Percentiles rank a stretch among this genome's conserved stretches.
phyloP scores from a whole-genome alignment of 345 rosid genomes.

The Clarkia xantiana region DNA sequence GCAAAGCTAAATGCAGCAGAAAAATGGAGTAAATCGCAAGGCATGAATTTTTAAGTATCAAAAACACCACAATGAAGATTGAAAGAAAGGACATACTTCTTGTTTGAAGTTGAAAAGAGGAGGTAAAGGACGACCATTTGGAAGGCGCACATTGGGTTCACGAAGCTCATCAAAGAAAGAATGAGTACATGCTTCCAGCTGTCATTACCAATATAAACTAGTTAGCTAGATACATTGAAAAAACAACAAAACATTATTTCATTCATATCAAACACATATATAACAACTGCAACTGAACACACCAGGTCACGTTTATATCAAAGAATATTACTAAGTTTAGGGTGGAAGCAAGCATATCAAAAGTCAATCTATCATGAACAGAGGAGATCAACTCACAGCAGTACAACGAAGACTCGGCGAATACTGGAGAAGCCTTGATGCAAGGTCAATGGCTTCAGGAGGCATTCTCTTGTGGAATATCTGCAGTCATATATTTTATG shows the following conservation, averaged over 20 bases:
- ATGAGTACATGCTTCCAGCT: conserved; percentile 77
- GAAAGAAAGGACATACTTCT: conserved; percentile 25
- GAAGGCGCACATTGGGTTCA: conserved; percentile 60
- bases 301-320: not conserved
- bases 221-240: not conserved
- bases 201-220: conserved; percentile 6
- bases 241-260: not conserved
- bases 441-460: conserved; percentile 82
- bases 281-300: not conserved
- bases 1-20: not conserved
- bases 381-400: conserved; percentile 38
- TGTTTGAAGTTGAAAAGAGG: conserved; percentile 58
- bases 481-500: conserved; percentile 14
- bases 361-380: not conserved
- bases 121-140: conserved; percentile 58
- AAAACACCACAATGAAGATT: too few species aligned
- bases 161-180: conserved; percentile 81
- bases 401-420: conserved; percentile 72
- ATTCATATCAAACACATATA: too few species aligned
- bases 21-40: not conserved
- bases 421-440: conserved; percentile 71
- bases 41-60: not conserved
- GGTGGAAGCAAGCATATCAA: conserved; percentile 1
- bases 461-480: conserved; percentile 78
- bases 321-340: not conserved